Evolutionary conservation across 176 grass and related monocot species (phyloP).

Genomic region (Carex scoparia): DNA sequence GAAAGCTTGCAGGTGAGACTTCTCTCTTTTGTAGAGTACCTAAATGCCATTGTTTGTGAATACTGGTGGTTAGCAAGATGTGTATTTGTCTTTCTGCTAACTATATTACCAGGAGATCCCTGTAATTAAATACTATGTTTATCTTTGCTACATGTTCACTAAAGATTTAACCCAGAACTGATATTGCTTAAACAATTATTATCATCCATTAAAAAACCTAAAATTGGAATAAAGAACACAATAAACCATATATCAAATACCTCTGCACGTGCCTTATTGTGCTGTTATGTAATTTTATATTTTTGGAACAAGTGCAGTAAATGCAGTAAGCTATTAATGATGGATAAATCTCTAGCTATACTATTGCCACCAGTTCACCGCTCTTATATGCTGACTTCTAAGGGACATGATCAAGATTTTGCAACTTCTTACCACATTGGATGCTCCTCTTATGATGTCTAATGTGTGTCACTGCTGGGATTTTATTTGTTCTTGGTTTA

Average conservation of each 20-base stretch:
- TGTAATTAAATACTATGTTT: neutral
- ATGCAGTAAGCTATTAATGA: constrained; percentile 51
- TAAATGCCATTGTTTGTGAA: neutral
- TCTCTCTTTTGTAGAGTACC: neutral
- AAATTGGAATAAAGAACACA: neutral
- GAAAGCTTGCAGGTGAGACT: constrained; percentile 69
- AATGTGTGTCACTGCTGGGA: constrained; percentile 13
- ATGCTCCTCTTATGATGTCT: constrained; percentile 62
- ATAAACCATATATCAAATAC: neutral
- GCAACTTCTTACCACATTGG: constrained; percentile 79
- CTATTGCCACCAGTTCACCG: constrained; percentile 79
- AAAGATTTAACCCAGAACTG: neutral
- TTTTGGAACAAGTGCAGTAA: constrained; percentile 59
- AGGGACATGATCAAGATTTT: constrained; percentile 48
- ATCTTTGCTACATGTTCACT: neutral
- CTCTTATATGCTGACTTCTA: constrained; percentile 48
- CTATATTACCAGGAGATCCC: neutral
- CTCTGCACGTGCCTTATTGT: neutral
- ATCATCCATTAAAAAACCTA: neutral
- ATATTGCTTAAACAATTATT: neutral
- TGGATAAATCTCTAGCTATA: constrained; percentile 86
- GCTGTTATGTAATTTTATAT: constrained; percentile 1
- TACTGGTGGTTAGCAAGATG: neutral
- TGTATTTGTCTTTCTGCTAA: neutral
- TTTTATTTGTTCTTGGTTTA: neutral